A percentile compares a stretch with the other conserved stretches of the same genome.
These are phyloP conservation scores for Solanum dulcamara DNA, from an alignment of 257 asterid genomes.

Conservation along the genomic window DNA sequence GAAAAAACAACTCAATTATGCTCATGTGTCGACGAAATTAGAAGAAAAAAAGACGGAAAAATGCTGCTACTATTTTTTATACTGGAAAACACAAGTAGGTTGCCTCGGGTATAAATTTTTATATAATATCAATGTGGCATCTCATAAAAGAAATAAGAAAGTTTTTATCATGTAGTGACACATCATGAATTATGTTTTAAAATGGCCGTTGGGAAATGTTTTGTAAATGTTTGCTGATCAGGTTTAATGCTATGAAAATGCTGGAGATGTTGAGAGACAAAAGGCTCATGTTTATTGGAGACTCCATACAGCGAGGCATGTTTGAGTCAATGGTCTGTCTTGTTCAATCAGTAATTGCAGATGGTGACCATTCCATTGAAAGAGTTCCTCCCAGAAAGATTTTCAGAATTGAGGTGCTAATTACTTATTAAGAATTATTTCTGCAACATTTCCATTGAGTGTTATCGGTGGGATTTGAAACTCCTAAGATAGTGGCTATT, in stretches of 20 bases:
- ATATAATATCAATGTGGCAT: too few relatives aligned
- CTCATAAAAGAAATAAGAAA: too few relatives aligned
- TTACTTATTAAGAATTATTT: not conserved
- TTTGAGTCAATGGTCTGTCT: conserved; percentile 90
- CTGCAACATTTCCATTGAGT: not conserved
- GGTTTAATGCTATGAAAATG: conserved; percentile 67
- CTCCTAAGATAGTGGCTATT: not conserved
- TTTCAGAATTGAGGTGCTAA: conserved; percentile 56
- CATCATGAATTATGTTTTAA: too few relatives aligned
- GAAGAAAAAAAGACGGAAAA: too few relatives aligned
- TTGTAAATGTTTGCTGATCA: conserved; percentile 6
- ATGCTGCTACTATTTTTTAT: too few relatives aligned
- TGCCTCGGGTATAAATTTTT: too few relatives aligned
- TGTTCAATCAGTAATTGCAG: conserved; percentile 48
- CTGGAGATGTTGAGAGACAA: conserved; percentile 73
- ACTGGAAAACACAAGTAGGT: too few relatives aligned
- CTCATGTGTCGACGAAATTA: too few relatives aligned
- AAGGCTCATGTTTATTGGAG: conserved; percentile 82
- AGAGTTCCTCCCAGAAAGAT: conserved; percentile 70
- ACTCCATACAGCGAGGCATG: conserved; percentile 89
- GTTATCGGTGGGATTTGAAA: not conserved
- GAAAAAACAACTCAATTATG: too few relatives aligned
- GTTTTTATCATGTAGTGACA: too few relatives aligned
- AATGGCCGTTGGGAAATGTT: too few relatives aligned
- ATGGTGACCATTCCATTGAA: conserved; percentile 35